Base-by-base conservation (phyloP, 305 asterid genomes). In the Fraxinus baroniana region DNA sequence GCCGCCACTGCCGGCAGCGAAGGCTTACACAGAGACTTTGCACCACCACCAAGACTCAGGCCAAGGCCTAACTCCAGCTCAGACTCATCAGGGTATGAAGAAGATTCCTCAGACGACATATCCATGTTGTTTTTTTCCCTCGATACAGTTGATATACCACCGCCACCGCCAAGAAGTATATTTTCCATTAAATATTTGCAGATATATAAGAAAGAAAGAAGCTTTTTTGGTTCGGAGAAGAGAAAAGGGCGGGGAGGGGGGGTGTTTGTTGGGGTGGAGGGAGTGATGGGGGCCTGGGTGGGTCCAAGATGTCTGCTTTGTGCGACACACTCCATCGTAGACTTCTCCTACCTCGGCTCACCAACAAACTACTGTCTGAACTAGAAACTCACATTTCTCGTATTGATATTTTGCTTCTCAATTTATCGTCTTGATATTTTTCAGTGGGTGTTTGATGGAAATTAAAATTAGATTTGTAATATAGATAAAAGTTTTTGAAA, bases 61-160 rank as follows among this genome's bases (percentile, higher is more conserved):
- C 94, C 98, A 37, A 93, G 97, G n/a, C 97, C 98, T 84, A 94
- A 87, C 81, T 93, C 98, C 52, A 93, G 85, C 39, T 86, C 91
- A 66, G 89, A 78, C 46, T 89, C 93, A 79, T 89, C 93, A 35
- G 93, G 91, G 89, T 88, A 89, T 5, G 94, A 86, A 73, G 92
- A 89, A 70, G 95, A 93, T 74, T 90, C 96, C 89, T 94, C 95
- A 57, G 92, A 90, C 12, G 92, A 87, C 60, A 86, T 49, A 80
- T 85, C 85, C 88, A 83, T 70, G 57, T 57, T 72, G 2, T 71
- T 85, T 33, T 86, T 89, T 77, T 86, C 92, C 22, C 74, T 85
- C 7, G 91, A 89, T 72, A 91, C 84, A 78, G 87, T 83, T 13
- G 91, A 89, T 68, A 85, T 78, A 7, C 92, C 90, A 84, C 80